These are phyloP conservation scores for Chaetoscypha palmicola DNA, from an alignment of 2,329 filamentous ascomycete genomes.

Conservation along the genomic window DNA sequence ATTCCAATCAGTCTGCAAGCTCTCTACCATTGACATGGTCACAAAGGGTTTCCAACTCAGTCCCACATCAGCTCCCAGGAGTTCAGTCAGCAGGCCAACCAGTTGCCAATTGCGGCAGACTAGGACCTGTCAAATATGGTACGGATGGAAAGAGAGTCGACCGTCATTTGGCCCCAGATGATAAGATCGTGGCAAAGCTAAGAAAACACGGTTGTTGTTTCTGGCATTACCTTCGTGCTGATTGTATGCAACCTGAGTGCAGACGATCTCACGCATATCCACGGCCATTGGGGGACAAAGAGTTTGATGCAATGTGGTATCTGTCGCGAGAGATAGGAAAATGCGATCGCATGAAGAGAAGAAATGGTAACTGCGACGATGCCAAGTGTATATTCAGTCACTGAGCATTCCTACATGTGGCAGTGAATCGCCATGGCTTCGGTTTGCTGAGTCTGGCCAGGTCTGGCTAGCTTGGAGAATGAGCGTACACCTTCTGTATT, in stretches of 20 bases:
- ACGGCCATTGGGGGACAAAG: not conserved
- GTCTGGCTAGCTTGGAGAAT: too few relatives aligned
- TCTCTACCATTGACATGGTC: not conserved
- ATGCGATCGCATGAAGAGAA: not conserved
- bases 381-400: constrained; percentile 5
- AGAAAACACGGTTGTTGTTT: constrained; percentile 9
- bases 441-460: too few relatives aligned
- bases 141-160: constrained; percentile 9
- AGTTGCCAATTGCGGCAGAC: constrained; percentile 1
- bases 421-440: too few relatives aligned
- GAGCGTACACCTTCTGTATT: too few relatives aligned
- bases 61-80: not conserved
- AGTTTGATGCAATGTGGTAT: constrained; percentile 1
- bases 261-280: not conserved
- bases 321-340: not conserved
- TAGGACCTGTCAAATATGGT: constrained; percentile 7
- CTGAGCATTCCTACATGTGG: too few relatives aligned
- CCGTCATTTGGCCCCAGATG: constrained; percentile 2
- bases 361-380: constrained; percentile 4
- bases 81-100: not conserved
- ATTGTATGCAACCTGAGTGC: not conserved
- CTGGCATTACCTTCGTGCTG: constrained; percentile 9
- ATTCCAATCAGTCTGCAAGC: not conserved
- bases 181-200: constrained; percentile 1
- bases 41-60: not conserved